These are phyloP conservation scores for Microglena sp. DNA, from an alignment of 139 green algal species.

Conservation along the genomic window DNA sequence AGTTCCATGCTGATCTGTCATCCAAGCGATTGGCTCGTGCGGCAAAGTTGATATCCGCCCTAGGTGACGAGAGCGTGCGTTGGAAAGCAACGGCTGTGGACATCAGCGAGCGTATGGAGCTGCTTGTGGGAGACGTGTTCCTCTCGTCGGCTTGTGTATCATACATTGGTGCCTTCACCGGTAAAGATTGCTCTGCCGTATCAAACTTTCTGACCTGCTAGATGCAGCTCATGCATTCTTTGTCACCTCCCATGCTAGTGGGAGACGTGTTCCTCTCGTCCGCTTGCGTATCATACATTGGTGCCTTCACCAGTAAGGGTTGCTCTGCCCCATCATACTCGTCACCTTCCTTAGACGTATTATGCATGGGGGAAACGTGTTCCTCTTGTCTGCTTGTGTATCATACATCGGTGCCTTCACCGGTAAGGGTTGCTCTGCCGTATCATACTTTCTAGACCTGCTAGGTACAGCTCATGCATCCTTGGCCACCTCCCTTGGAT, in stretches of 20 bases:
- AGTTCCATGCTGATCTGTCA: conserved; percentile 44
- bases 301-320: conserved; percentile 47
- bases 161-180: conserved; percentile 77
- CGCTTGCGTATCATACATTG: conserved; percentile 65
- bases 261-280: too few relatives aligned
- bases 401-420: conserved; percentile 72
- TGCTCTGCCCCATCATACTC: too few relatives aligned
- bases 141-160: conserved; percentile 58
- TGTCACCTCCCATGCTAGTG: too few relatives aligned
- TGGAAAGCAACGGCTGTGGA: conserved; percentile 50
- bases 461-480: too few relatives aligned
- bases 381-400: conserved; percentile 62
- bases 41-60: conserved; percentile 54
- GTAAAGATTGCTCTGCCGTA: too few relatives aligned
- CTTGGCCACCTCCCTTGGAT: too few relatives aligned
- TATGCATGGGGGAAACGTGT: too few relatives aligned
- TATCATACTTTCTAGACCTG: too few relatives aligned
- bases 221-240: too few relatives aligned
- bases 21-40: conserved; percentile 48
- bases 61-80: conserved; percentile 62
- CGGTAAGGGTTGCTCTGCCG: background rate
- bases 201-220: too few relatives aligned
- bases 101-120: conserved; percentile 35
- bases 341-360: too few relatives aligned
- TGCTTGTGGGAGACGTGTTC: conserved; percentile 71